Percentiles rank a stretch among this genome's conserved stretches.
These are phyloP conservation scores for Pilasporangium apinafurcum DNA, from an alignment of 352 stramenopile genomes.

Conservation along the genomic window DNA sequence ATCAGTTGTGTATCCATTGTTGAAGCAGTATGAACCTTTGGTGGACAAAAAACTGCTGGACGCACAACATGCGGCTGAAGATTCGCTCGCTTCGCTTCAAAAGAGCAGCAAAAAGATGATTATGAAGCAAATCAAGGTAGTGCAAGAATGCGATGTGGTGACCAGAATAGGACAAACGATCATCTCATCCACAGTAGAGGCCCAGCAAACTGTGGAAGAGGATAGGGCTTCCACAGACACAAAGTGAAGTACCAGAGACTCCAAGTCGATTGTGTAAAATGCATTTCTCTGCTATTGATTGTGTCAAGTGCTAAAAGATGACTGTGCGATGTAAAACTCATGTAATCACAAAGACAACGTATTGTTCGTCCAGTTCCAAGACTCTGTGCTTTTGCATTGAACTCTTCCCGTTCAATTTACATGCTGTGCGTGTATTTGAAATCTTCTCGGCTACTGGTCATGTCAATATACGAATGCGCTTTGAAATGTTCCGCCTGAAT, in stretches of 20 bases:
- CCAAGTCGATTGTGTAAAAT: constrained; percentile 11
- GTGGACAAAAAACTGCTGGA: constrained; percentile 61
- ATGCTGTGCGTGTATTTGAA: constrained; percentile 85
- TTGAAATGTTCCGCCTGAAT: constrained; percentile 91
- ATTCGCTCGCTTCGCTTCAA: constrained; percentile 42
- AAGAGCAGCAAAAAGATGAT: constrained; percentile 40
- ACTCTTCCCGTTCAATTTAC: constrained; percentile 35
- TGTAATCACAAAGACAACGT: no score
- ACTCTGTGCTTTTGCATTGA: no score
- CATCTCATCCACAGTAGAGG: constrained; percentile 5
- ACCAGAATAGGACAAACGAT: constrained; percentile 39
- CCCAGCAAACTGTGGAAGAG: no score
- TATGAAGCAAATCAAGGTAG: constrained; percentile 29
- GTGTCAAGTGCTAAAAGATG: no score
- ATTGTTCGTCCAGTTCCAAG: no score
- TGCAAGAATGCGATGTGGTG: constrained; percentile 51
- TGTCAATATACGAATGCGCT: constrained; percentile 87
- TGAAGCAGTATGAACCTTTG: constrained; percentile 66
- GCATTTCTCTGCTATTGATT: no score
- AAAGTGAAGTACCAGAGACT: constrained; percentile 17
- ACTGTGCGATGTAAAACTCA: no score
- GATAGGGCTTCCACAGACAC: no score
- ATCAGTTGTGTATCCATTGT: constrained; percentile 42
- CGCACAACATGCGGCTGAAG: constrained; percentile 32
- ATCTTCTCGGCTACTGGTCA: constrained; percentile 75